Conservation (phyloP, 805 yeast species). For the Wickerhamomyces chaumierensis region DNA sequence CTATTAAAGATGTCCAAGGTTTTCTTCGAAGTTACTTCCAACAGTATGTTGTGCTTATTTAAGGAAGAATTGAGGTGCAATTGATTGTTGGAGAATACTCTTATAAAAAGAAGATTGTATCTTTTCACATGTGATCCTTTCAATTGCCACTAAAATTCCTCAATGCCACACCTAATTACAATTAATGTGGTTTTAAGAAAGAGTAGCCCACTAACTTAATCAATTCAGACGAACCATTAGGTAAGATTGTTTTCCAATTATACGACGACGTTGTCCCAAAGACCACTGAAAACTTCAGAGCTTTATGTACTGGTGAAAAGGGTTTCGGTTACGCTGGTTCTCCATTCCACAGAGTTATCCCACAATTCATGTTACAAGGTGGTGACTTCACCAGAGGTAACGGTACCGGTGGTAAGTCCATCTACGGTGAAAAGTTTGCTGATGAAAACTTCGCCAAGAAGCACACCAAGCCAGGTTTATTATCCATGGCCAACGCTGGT, state of each 20-base stretch:
- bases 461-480: constrained; percentile 73
- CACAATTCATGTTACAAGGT: constrained; percentile 97
- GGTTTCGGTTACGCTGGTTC: constrained; percentile 89
- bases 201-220: not conserved
- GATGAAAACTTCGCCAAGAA: constrained; percentile 67
- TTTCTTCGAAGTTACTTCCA: constrained; percentile 72
- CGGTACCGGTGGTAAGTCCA: constrained; percentile 96
- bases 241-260: constrained; percentile 78
- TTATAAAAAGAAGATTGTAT: not conserved
- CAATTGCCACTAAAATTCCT: no score
- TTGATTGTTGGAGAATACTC: no score
- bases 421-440: constrained; percentile 67
- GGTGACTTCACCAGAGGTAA: constrained; percentile 89
- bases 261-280: constrained; percentile 89
- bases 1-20: constrained; percentile 51
- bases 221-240: constrained; percentile 44
- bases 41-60: constrained; percentile 29
- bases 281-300: constrained; percentile 94
- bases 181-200: no score
- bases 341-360: constrained; percentile 94
- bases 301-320: constrained; percentile 90
- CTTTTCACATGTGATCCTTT: not conserved
- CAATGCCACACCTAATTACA: no score
- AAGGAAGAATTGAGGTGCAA: not conserved
- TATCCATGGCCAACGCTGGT: constrained; percentile 97